Conservation (phyloP, 192 early-diverging fungal genomes). For the Backusella liffmaniae region DNA sequence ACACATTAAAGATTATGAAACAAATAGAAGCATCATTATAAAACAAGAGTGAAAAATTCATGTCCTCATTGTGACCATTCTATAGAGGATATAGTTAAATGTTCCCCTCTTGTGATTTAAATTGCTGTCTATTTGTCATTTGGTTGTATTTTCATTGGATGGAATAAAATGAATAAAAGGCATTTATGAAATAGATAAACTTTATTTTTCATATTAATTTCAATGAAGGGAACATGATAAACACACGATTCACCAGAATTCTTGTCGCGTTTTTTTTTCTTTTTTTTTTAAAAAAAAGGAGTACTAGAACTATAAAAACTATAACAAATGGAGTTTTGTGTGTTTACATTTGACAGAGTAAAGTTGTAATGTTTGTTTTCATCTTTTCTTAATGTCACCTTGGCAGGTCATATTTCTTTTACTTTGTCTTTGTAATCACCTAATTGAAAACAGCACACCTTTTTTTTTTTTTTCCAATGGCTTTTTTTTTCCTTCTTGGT, state of each 20-base stretch:
- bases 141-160: background rate
- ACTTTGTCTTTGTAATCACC: too few relatives aligned
- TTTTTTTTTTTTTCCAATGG: background rate
- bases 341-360: background rate
- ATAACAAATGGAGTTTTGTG: too few relatives aligned
- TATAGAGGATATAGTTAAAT: background rate
- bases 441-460: too few relatives aligned
- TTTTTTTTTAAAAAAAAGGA: background rate
- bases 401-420: too few relatives aligned
- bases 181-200: background rate
- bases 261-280: background rate
- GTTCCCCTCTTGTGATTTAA: background rate
- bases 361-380: background rate
- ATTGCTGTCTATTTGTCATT: background rate
- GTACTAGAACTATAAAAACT: too few relatives aligned
- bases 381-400: background rate
- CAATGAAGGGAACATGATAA: background rate
- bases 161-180: background rate
- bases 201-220: background rate
- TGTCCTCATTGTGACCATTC: background rate
- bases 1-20: too few relatives aligned
- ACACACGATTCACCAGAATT: background rate
- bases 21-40: background rate
- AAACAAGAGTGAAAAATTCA: background rate
- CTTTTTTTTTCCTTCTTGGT: background rate